Evolutionary conservation across 306 rosid genomes (phyloP), one percentile per base, ranked within the genome.

Genomic region (Begonia peltatifolia): DNA sequence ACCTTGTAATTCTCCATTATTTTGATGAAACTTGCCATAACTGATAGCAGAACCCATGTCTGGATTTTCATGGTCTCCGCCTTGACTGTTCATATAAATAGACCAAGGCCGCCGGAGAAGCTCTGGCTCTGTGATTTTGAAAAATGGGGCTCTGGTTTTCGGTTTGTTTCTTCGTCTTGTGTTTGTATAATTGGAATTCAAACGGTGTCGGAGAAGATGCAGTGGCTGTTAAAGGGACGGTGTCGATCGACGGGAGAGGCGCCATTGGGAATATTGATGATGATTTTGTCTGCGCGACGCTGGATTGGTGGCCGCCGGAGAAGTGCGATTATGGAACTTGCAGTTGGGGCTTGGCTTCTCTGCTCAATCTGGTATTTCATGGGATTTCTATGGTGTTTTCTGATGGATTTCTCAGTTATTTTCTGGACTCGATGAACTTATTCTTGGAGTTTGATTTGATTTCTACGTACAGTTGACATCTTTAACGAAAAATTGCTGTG

Each of bases 241-340:
- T 85, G 60, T 51, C 54, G 1, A 55, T 90, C 22, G 71, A 80
- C 63, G 94, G 86, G 23, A 71, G 73, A 76, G 57, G 43, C 42
- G 12, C 60, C 56, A 78, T 86, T 68, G 95, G 78, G 52, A 75
- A 25, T 36, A 83, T 75, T 50, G 95, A 90, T 64, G 72, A 74
- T 14, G 99, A 86, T 77, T 90, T 81, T 62, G 63, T 86, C 6
- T 90, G 99, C 68, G 95, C 99, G 10, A 86, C 99, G 36, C 16
- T 90, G 50, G 99, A 90, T 71, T 90, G 99, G 99, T 90, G 99
- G 99, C 99, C 99, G 47, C 94, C 94, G 59, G 84, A 83, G 86
- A 90, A 90, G 75, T 90, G 99, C 22, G 99, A 90, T 59, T 86
- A 79, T 58, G 94, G 93, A 5, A 75, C 65, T 23, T 90, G 99